Conservation (phyloP, 139 green algal species). For the Pseudopediastrum boryanum region DNA sequence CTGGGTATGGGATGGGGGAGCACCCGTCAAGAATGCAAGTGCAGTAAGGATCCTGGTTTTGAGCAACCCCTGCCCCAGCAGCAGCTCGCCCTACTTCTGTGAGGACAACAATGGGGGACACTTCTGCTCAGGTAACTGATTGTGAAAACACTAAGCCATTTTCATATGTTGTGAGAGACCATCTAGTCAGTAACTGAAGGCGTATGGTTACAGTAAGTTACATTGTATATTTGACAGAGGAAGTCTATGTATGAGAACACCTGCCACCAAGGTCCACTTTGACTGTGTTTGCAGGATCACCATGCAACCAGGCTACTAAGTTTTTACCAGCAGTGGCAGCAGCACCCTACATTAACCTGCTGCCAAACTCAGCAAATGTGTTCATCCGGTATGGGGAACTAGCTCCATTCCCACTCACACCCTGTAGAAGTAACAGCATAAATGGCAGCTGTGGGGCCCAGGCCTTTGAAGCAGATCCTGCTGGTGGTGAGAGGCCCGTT, state of each 20-base stretch:
- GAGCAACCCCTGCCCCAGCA: conserved; percentile 21
- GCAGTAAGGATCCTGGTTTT: conserved; percentile 15
- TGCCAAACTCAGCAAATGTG: neutral
- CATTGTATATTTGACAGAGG: too few species aligned
- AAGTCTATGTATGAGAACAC: too few species aligned
- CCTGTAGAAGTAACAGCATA: neutral
- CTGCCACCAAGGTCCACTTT: too few species aligned
- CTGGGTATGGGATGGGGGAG: conserved; percentile 52
- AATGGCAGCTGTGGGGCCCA: conserved; percentile 27
- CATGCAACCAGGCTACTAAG: neutral
- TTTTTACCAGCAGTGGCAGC: neutral
- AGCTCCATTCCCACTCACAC: neutral
- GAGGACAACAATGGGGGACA: conserved; percentile 18
- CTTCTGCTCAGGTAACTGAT: conserved; percentile 22
- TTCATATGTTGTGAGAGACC: too few species aligned
- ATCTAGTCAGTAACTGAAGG: too few species aligned
- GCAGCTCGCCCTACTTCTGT: conserved; percentile 16
- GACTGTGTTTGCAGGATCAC: too few species aligned
- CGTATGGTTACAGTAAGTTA: too few species aligned
- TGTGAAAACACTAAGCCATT: too few species aligned
- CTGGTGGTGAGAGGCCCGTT: too few species aligned
- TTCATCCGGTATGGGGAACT: conserved; percentile 25
- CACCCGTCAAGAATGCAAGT: conserved; percentile 39
- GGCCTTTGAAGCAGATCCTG: too few species aligned
- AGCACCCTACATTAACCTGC: neutral